Base-by-base conservation (phyloP, 345 rosid species). In the Limnanthes douglasii region DNA sequence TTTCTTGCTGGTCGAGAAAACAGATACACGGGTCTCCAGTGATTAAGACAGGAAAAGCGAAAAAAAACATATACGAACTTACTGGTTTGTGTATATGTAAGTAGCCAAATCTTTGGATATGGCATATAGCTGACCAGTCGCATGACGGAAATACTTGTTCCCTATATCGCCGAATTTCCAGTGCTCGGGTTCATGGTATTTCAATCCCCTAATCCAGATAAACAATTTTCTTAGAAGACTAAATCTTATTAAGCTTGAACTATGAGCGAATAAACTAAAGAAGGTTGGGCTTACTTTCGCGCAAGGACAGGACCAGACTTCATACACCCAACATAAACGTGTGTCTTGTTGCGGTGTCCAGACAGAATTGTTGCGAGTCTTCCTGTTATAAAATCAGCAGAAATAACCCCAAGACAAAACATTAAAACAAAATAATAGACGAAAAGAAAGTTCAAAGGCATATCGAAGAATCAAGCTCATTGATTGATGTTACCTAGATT, bases 221-320 rank as follows among this genome's bases (percentile, higher is more conserved):
- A 13, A 12, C 5, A 4, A 15, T 29, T 14, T 41, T 8, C 18
- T 15, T 12, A 11, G 6, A 2, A 9, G 35, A 22, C 15, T 15
- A 4, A 41, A 15, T 41, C 5, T 18, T 18, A 12, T 22, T 39
- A 4, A 30, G 7, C 10, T 33, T 31, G 9, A 34, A 15, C 23
- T 31, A 53, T 26, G 29, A 4, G 9, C 19, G 1, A 26, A 18
- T 43, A 35, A 9, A 25, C 47, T 41, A 31, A 18, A 19, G 10
- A 31, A 41, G 23, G 6, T 27, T 19, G 11, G 11, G 41, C 78
- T 62, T 67, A 82, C 97, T 64, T 70, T 54, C 51, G 62, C 41
- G 76, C 66, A 50, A 82, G 71, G 36, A 82, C 94, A 14, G 90
- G 97, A 41, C 97, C 97, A 12, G 95, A 88, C 65, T 79, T 88